Base-by-base conservation (phyloP, 257 asterid genomes). In the Lantana camara region DNA sequence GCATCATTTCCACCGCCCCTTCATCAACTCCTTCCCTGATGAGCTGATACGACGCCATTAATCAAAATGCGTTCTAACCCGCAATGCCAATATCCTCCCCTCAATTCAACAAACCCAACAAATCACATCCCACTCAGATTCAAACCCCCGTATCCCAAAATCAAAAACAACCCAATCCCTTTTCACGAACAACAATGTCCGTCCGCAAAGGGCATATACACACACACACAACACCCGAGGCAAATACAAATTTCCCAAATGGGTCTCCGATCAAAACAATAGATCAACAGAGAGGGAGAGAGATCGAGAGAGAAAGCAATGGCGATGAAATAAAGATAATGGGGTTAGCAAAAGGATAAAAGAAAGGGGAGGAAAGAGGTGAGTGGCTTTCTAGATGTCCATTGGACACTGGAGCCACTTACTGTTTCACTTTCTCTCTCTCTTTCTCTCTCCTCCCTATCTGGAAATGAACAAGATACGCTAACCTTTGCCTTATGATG, bases 1-100 rank as follows among this genome's bases (percentile, higher is more conserved):
- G 69, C 72, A 57, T 30, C 72, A 57, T 30, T 56, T 67, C 67
- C 77, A 61, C 49, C 45, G 71, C 24, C 53, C 42, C 53, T 44
- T 68, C 74, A 1, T 66, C 67, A 50, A 41, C 46, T 12, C 40
- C 57, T 23, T 66, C 71, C 42, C 47, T 69, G 37, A 80, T 72
- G 57, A 80, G 80, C 56, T 80, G 71, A 79, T 80, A 80, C 2
- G 82, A 73, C 46, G 71, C 76, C 82, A 80, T 80, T 34, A 34
- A n/a, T n/a, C 29, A 27, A 27, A 27, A 27, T 21, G 64, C 68
- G 2, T 42, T 9, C 2, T 22, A 13, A 21, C 9, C 59, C 27
- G 57, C 67, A 46, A 62, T 37, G 27, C 29, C 11, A 35, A 9
- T 35, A 35, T 45, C 21, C 14, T n/a, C 32, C 23, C n/a, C 29